Base-by-base conservation (phyloP, 768 basidiomycete genomes). In the Auriscalpium vulgare region DNA sequence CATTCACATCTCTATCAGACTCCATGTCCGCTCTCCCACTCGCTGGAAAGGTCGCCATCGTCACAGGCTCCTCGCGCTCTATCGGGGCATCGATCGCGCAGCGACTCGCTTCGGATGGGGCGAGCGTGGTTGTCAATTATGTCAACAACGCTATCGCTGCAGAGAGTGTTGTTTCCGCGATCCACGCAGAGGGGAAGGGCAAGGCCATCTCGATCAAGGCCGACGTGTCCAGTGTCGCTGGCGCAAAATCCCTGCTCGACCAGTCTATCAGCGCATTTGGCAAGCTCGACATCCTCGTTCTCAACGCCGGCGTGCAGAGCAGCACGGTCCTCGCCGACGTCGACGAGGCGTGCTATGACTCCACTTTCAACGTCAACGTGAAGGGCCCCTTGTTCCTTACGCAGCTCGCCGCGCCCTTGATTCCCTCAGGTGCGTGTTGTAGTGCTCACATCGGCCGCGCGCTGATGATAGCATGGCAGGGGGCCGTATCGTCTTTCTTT, bases 281-380 rank as follows among this genome's bases (percentile, higher is more conserved):
- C 6, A 71, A 69, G 55, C 65, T 84, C 54, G 82, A 85, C 61
- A 81, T 84, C 57, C 66, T 85, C 36, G 77, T 84, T 10, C 70
- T 81, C 49, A 83, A 83, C 63, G 79, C 82, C 6, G 81, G 78
- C 4, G 68, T 81, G 50, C 82, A 82, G 82, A 76, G 76, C 10
- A 73, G 69, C 61, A 78, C 71, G 59, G 66, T 70, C 19, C 66
- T 84, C n/a, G 71, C 68, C 14, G 77, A 80, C 19, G 65, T 80
- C 17, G 78, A 80, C 50, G 80, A 83, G 63, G 68, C 66, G n/a
- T 74, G 73, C 58, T 83, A 73, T 61, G 79, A 83, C 51, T 62
- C 63, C 17, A 77, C 80, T 59, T 74, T 82, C 59, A 68, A 78
- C 53, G 74, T 74, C 47, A 84, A 84, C 57, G 80, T 84, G 53